Evolutionary conservation across 169 alveolate species (phyloP).

Genomic region (Plasmodium malariae): DNA sequence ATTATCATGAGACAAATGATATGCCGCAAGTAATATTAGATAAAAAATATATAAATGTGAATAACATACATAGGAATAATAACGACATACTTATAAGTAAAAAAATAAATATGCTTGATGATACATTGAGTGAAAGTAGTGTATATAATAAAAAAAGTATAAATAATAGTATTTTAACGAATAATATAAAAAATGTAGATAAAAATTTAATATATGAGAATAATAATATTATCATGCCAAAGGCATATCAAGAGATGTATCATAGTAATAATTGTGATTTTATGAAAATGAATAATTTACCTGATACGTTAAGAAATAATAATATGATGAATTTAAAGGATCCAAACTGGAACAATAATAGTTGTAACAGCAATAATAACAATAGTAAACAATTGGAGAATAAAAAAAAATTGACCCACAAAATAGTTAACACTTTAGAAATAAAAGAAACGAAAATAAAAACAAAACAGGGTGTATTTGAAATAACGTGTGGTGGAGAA

Average conservation of each 20-base stretch:
- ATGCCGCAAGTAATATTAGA: not conserved
- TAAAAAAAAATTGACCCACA: not conserved
- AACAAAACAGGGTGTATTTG: conserved; percentile 71
- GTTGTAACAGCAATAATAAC: not conserved
- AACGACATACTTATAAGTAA: conserved; percentile 12
- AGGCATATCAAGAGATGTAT: conserved; percentile 9
- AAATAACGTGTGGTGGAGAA: conserved; percentile 57
- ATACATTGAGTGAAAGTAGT: conserved; percentile 25
- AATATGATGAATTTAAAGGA: not conserved
- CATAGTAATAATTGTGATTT: not conserved
- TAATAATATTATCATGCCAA: not conserved
- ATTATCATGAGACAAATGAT: not conserved
- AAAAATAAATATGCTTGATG: not conserved
- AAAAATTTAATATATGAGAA: not conserved
- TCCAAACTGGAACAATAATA: not conserved
- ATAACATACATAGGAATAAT: not conserved
- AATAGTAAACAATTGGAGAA: not conserved
- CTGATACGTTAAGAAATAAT: conserved; percentile 13
- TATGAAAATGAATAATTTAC: conserved; percentile 10
- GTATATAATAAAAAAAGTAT: conserved; percentile 6
- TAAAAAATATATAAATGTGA: not conserved
- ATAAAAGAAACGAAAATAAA: conserved; percentile 59
- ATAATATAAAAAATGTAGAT: conserved; percentile 38
- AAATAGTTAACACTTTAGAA: conserved; percentile 62
- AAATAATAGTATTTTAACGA: conserved; percentile 10